A percentile compares a stretch with the other conserved stretches of the same genome.
These are phyloP conservation scores for Suhomyces prunicola DNA, from an alignment of 805 yeast species.

Conservation along the genomic window DNA sequence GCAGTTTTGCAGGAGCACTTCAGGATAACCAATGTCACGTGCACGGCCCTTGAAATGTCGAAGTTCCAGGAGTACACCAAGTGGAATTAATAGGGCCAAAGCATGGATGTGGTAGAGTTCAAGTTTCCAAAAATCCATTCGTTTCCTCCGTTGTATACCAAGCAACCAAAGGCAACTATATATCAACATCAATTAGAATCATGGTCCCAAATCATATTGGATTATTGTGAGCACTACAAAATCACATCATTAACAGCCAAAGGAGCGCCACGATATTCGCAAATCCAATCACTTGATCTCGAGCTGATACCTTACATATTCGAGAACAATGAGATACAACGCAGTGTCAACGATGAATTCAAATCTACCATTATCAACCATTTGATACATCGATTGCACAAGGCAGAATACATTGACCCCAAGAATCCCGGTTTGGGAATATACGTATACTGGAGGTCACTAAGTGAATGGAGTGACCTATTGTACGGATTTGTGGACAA, in stretches of 20 bases:
- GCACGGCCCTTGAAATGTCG: not conserved
- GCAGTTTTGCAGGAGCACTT: no score
- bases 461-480: constrained; percentile 36
- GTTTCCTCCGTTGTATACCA: constrained; percentile 90
- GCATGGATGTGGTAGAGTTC: constrained; percentile 12
- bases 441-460: constrained; percentile 60
- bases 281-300: constrained; percentile 15
- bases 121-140: constrained; percentile 42
- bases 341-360: constrained; percentile 55
- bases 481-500: constrained; percentile 45
- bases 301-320: constrained; percentile 41
- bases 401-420: constrained; percentile 53
- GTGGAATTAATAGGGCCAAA: not conserved
- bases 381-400: constrained; percentile 50
- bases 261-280: constrained; percentile 30
- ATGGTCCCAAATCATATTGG: constrained; percentile 67
- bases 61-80: not conserved
- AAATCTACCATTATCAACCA: constrained; percentile 52
- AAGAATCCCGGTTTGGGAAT: constrained; percentile 65
- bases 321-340: constrained; percentile 46
- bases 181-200: constrained; percentile 72
- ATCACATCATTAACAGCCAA: constrained; percentile 30
- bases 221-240: constrained; percentile 54
- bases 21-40: not conserved
- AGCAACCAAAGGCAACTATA: constrained; percentile 80